These are phyloP conservation scores for Anthracocystis walkeri DNA, from an alignment of 1,284 basidiomycete genomes.

Conservation along the genomic window DNA sequence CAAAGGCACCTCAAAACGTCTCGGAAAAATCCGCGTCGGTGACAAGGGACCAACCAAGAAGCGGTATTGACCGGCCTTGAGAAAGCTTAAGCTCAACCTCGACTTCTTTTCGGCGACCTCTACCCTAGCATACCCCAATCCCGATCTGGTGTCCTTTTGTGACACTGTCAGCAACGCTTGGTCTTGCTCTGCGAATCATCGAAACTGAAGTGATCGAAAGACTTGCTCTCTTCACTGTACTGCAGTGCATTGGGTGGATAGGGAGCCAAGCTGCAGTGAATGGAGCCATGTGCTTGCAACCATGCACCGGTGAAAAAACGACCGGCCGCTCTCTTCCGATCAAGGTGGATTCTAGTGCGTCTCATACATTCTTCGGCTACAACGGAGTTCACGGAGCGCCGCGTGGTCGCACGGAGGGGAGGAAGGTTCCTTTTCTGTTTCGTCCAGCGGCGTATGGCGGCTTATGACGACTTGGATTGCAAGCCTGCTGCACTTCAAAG, in stretches of 20 bases:
- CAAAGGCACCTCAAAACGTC: not conserved
- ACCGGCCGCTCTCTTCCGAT: slow-evolving; percentile 9
- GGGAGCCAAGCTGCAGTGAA: not conserved
- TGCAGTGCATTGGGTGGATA: not conserved
- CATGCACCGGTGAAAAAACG: slow-evolving; percentile 17
- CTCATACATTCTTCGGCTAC: slow-evolving; percentile 17
- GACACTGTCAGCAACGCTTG: slow-evolving; percentile 9
- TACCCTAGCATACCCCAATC: not conserved
- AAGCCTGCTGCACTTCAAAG: slow-evolving; percentile 1
- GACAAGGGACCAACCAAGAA: slow-evolving; percentile 8
- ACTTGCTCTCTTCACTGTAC: not conserved
- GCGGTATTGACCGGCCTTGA: slow-evolving; percentile 43
- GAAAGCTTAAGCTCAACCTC: not conserved
- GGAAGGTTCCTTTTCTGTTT: no score
- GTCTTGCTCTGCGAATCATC: not conserved
- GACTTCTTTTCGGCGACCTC: not conserved
- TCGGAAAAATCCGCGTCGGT: slow-evolving; percentile 34
- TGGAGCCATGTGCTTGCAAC: not conserved
- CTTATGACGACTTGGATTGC: slow-evolving; percentile 14
- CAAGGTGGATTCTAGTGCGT: not conserved
- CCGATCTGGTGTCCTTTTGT: not conserved
- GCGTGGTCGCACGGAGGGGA: not conserved
- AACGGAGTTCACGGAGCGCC: slow-evolving; percentile 35
- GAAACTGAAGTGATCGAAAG: not conserved
- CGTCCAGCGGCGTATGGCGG: slow-evolving; percentile 10